phyloP scores from a whole-genome alignment of 2,329 filamentous ascomycete genomes.

The Penicillium sp. region DNA sequence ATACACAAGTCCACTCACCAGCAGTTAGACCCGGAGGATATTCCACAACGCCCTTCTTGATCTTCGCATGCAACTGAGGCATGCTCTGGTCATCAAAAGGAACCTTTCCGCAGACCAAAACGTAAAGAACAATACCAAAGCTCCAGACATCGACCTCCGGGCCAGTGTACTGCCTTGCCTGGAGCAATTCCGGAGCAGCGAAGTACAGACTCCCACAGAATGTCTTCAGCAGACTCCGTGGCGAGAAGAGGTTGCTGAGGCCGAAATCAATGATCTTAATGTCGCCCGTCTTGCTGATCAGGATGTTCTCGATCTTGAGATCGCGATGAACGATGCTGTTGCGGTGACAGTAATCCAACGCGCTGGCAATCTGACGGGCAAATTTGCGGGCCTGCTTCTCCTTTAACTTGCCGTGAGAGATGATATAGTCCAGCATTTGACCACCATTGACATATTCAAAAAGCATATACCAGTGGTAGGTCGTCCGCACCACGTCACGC shows the following conservation, averaged over 20 bases:
- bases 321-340: conserved; percentile 98
- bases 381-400: conserved; percentile 98
- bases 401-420: conserved; percentile 94
- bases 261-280: conserved; percentile 99
- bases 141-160: conserved; percentile 98
- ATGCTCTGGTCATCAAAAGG: conserved; percentile 99
- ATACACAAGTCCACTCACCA: conserved; percentile 70
- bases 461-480: conserved; percentile 99
- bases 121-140: conserved; percentile 96
- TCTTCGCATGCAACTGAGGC: conserved; percentile 96
- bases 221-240: conserved; percentile 80
- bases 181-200: conserved; percentile 88
- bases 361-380: conserved; percentile 92
- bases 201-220: conserved; percentile 98
- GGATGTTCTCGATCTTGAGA: conserved; percentile 97
- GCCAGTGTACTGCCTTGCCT: conserved; percentile 90
- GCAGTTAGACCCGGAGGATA: conserved; percentile 90
- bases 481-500: conserved; percentile 90
- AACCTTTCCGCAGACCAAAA: conserved; percentile 94
- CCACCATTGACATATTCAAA: conserved; percentile 99
- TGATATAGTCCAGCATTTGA: conserved; percentile 99
- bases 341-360: conserved; percentile 93
- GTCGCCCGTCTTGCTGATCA: conserved; percentile 97
- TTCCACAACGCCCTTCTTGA: conserved; percentile 94
- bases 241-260: conserved; percentile 91